Evolutionary conservation across 2,329 filamentous ascomycete species (phyloP), one percentile per base, ranked within the genome.

Genomic region (Calonectria fujianensis): DNA sequence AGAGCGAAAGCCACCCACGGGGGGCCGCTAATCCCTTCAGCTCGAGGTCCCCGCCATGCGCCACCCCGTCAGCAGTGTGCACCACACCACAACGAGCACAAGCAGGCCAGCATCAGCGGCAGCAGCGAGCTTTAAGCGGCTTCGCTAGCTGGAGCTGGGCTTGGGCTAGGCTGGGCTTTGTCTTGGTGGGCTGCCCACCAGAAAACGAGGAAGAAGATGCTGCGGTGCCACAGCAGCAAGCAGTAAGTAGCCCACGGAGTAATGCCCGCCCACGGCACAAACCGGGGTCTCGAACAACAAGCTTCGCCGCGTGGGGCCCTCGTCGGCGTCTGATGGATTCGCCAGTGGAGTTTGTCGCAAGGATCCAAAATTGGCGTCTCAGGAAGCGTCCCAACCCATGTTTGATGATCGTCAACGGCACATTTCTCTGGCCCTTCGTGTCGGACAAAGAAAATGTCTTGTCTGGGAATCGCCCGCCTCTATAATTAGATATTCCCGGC

Each of bases 271-370:
- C 57, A 63, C 57, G 57, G 57, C 57, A 63, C 57, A 48, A 70
- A 74, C 77, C 63, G 74, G 78, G 70, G 77, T 74, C 77, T 77
- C 72, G 73, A 78, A 79, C 70, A 76, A 73, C 78, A 80, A 80
- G 78, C 78, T 80, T 80, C 77, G 75, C 76, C 50, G 75, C 76
- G 77, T 80, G 79, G 79, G 79, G 77, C 69, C 70, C 37, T 31
- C 35, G n/a, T 52, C 61, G 29, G 52, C 48, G 32, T 72, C 61
- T 50, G 29, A n/a, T 69, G 57, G 48, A 69, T 64, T 68, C 13
- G 65, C 48, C 24, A 37, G 70, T 73, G 65, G 70, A 65, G 65
- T 32, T 31, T n/a, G 39, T 68, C 67, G 35, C 72, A 48, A 59
- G 72, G 72, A 61, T 73, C 39, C 59, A 48, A 70, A 67, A 70